Evolutionary conservation across 2,329 filamentous ascomycete genomes (phyloP).

Genomic region (Fusarium tanahbumbuense): DNA sequence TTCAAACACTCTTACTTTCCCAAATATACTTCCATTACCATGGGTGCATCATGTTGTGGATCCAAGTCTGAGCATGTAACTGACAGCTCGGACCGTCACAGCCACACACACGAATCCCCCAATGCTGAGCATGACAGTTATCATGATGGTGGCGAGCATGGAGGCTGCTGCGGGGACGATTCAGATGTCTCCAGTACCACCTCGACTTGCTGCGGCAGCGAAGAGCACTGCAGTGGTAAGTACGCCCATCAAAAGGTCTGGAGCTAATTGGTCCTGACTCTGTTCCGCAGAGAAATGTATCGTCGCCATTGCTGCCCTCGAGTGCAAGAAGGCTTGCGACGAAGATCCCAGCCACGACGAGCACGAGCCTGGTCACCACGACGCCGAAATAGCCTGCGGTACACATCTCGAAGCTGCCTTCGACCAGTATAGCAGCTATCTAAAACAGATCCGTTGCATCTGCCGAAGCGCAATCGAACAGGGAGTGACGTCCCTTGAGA

Average conservation of each 20-base stretch:
- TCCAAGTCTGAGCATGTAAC: background rate
- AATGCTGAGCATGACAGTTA: rapidly evolving
- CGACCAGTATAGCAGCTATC: constrained; percentile 51
- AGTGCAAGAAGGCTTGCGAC: constrained; percentile 26
- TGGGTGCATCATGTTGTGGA: constrained; percentile 16
- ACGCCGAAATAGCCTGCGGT: constrained; percentile 44
- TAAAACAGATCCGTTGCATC: constrained; percentile 54
- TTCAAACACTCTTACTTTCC: rapidly evolving
- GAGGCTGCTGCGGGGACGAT: background rate
- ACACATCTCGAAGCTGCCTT: constrained; percentile 50
- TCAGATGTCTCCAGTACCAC: background rate
- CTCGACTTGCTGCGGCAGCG: constrained; percentile 12
- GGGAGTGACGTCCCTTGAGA: constrained; percentile 38
- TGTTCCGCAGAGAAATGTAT: constrained; percentile 37
- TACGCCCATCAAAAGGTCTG: no score
- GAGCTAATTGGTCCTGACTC: no score
- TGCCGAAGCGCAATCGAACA: constrained; percentile 50
- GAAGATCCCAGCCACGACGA: constrained; percentile 14
- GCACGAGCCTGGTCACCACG: constrained; percentile 1
- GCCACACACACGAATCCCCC: rapidly evolving
- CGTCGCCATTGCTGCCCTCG: constrained; percentile 13
- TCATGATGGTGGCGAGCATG: background rate
- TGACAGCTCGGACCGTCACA: background rate
- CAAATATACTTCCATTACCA: background rate
- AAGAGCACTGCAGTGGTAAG: constrained; percentile 13